These are phyloP conservation scores for Fusarium sp. DNA, from an alignment of 2,329 filamentous ascomycete species.

Conservation along the genomic window DNA sequence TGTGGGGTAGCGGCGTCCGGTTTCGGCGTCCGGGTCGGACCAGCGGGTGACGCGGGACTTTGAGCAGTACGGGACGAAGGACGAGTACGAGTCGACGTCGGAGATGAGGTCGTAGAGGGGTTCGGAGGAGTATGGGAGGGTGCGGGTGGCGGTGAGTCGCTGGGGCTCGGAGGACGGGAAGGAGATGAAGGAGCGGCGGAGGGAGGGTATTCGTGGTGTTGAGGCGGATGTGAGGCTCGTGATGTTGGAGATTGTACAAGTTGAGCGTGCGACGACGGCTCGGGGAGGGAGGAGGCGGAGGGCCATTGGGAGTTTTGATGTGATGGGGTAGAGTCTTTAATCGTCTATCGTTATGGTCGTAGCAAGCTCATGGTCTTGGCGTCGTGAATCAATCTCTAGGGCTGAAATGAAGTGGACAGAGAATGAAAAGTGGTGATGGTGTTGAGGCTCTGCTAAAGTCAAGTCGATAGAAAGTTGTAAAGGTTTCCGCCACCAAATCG, in stretches of 20 bases:
- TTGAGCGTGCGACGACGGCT: slow-evolving; percentile 21
- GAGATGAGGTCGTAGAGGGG: slow-evolving; percentile 87
- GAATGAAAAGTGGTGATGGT: slow-evolving; percentile 33
- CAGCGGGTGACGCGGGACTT: slow-evolving; percentile 80
- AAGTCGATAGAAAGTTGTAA: slow-evolving; percentile 29
- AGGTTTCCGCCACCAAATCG: slow-evolving; percentile 12
- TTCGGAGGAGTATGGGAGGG: slow-evolving; percentile 76
- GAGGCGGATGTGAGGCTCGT: slow-evolving; percentile 32
- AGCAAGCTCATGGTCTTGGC: slow-evolving; percentile 5
- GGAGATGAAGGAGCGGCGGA: slow-evolving; percentile 56
- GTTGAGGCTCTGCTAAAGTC: slow-evolving; percentile 34
- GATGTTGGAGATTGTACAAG: slow-evolving; percentile 21
- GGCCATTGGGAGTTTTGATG: slow-evolving; percentile 24
- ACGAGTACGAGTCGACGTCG: slow-evolving; percentile 84
- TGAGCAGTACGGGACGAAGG: slow-evolving; percentile 93
- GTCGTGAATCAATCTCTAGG: not conserved
- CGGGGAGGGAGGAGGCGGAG: slow-evolving; percentile 21
- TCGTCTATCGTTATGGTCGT: not conserved
- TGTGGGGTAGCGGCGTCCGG: slow-evolving; percentile 70
- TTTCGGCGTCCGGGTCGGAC: slow-evolving; percentile 63
- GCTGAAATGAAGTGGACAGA: not conserved
- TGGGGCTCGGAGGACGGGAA: slow-evolving; percentile 58
- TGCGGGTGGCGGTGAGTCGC: slow-evolving; percentile 77
- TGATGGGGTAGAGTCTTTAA: not conserved
- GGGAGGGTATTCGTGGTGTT: slow-evolving; percentile 9